Conservation (phyloP, 2,329 filamentous ascomycete species). For the Amphichorda felina region DNA sequence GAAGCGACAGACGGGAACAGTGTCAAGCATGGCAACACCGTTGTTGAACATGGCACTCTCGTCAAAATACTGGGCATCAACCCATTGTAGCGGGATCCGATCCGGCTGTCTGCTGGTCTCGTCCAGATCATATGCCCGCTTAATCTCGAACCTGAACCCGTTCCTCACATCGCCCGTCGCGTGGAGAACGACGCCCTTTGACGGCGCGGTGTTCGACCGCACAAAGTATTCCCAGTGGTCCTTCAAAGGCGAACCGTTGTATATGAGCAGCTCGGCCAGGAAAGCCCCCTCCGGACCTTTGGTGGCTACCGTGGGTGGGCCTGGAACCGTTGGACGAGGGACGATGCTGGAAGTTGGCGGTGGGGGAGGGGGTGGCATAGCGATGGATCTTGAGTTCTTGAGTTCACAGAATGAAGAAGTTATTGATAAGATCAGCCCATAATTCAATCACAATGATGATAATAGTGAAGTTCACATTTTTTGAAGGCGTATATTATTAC, state of each 20-base stretch:
- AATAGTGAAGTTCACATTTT: no score
- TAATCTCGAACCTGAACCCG: slow-evolving; percentile 17
- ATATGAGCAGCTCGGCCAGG: slow-evolving; percentile 16
- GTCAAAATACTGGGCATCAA: slow-evolving; percentile 10
- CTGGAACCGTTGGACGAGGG: no score
- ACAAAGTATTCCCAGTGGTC: slow-evolving; percentile 23
- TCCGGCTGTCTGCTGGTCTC: no score
- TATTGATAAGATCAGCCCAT: no score
- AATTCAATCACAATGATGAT: no score
- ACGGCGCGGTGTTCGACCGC: slow-evolving; percentile 5
- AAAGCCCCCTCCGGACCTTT: slow-evolving; percentile 10
- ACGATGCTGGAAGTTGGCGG: no score
- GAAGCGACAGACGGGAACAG: slow-evolving; percentile 12
- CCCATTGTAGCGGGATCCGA: slow-evolving; percentile 18
- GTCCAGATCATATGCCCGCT: no score
- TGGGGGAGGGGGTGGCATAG: no score
- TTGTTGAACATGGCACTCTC: slow-evolving; percentile 14
- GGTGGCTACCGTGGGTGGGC: background rate
- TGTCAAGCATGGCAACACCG: slow-evolving; percentile 8
- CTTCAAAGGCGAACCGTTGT: slow-evolving; percentile 19
- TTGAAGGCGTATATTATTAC: no score
- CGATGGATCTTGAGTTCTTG: no score
- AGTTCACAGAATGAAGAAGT: no score
- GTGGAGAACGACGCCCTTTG: slow-evolving; percentile 15
- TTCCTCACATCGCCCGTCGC: slow-evolving; percentile 17